Conservation (phyloP, 179 eudicot species). For the Corrigiola litoralis region DNA sequence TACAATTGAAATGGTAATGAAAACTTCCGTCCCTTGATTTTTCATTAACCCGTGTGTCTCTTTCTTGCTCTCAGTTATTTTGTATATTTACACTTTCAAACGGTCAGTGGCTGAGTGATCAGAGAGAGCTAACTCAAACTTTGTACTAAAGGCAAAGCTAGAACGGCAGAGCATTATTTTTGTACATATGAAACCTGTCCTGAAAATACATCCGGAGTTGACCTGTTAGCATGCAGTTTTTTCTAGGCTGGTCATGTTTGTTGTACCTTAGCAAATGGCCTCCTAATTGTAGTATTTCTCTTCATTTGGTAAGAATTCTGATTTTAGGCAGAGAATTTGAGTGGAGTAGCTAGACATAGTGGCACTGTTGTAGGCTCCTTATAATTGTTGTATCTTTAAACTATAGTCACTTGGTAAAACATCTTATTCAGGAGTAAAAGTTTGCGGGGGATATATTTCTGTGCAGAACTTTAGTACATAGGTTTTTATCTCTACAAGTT, state of each 20-base stretch:
- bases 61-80: background rate
- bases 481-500: no score
- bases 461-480: no score
- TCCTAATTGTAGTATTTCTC: background rate
- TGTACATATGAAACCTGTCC: background rate
- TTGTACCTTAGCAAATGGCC: background rate
- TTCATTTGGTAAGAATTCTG: background rate
- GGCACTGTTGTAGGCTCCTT: no score
- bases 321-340: no score
- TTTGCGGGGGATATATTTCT: no score
- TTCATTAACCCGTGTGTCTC: background rate
- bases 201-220: background rate
- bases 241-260: conserved; percentile 7
- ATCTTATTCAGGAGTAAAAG: no score
- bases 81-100: background rate
- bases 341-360: no score
- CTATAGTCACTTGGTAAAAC: no score
- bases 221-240: background rate
- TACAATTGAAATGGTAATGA: background rate
- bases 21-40: background rate
- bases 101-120: background rate
- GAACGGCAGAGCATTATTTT: background rate
- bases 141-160: background rate
- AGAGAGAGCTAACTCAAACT: background rate
- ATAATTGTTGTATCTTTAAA: no score